Evolutionary conservation across 345 rosid genomes (phyloP).

Genomic region (Clausena lansium): DNA sequence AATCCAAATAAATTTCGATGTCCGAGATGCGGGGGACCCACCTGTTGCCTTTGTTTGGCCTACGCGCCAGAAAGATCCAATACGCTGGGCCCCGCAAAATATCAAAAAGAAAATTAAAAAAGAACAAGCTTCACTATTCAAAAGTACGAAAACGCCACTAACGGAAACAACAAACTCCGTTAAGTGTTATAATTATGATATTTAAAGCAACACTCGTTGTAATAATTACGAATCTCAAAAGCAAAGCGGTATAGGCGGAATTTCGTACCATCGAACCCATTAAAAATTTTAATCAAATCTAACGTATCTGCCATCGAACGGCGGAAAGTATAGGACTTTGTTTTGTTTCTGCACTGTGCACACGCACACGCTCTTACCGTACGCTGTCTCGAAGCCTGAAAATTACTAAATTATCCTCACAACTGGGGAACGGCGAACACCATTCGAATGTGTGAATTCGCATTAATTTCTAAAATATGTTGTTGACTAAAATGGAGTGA

Average conservation of each 20-base stretch:
- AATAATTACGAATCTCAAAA: constrained; percentile 12
- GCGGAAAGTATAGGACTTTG: neutral
- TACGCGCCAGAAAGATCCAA: neutral
- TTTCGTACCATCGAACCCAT: constrained; percentile 17
- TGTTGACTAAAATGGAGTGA: neutral
- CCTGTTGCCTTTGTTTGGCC: constrained; percentile 10
- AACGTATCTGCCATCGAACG: constrained; percentile 11
- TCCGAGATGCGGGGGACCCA: constrained; percentile 21
- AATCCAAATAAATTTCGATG: constrained; percentile 19
- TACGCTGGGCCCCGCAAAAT: constrained; percentile 13
- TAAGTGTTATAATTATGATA: constrained; percentile 13
- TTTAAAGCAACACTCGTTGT: neutral
- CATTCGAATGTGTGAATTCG: too few relatives aligned
- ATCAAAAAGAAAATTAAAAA: neutral
- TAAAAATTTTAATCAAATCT: constrained; percentile 9
- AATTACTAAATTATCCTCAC: neutral
- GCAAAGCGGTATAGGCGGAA: neutral
- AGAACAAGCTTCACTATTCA: neutral
- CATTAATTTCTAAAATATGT: too few relatives aligned
- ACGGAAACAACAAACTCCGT: constrained; percentile 24
- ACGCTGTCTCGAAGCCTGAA: neutral
- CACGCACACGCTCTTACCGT: neutral
- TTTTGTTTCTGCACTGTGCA: neutral
- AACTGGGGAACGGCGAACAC: neutral
- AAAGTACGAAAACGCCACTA: neutral